Evolutionary conservation across 2,329 filamentous ascomycete genomes (phyloP), one percentile per base, ranked within the genome.

Genomic region (Pseudopyrenochaeta lycopersici): DNA sequence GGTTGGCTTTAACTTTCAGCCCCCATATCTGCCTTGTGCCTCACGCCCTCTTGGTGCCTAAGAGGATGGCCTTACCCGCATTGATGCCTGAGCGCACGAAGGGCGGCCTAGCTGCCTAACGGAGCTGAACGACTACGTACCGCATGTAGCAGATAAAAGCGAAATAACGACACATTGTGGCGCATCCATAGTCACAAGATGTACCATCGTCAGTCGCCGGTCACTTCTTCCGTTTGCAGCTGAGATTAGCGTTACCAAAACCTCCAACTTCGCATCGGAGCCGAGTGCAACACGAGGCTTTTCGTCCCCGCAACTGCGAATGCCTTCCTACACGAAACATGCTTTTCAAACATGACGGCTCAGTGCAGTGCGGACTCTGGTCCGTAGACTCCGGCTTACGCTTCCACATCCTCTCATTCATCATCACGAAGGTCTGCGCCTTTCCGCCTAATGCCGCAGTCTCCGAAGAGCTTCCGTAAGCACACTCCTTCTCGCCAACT

Each of bases 1-100:
- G 6, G 49, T 50, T 30, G 29, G 32, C 12, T 46, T 56, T 56
- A 42, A 33, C 49, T 56, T 56, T 54, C 20, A 11, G 46, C 45
- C 50, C 45, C 46, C 20, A 32, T 32, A 33, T 23, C 20, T 32
- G 18, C 35, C 42, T 31, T n/a, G 36, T 31, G 15, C 21, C 21
- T 17, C 17, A 17, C 46, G 41, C 41, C 44, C 40, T 52, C 38
- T 50, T 46, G 41, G 38, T 44, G 54, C 54, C 54, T 56, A 36
- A 36, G 15, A 31, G 39, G 35, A 47, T 52, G 23, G 18, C 40
- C 40, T 42, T 27, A 30, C 40, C 23, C 27, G 40, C n/a, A 11
- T 18, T 21, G 14, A 42, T 23, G 42, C 42, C 29, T 33, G 42
- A 15, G 14, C 7, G n/a, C n/a, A 31, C 10, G 21, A 31, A 31